Percentiles rank a stretch among this genome's conserved stretches.
Evolutionary conservation across 345 rosid species (phyloP).

Genomic region (Mallotus nudiflorus): DNA sequence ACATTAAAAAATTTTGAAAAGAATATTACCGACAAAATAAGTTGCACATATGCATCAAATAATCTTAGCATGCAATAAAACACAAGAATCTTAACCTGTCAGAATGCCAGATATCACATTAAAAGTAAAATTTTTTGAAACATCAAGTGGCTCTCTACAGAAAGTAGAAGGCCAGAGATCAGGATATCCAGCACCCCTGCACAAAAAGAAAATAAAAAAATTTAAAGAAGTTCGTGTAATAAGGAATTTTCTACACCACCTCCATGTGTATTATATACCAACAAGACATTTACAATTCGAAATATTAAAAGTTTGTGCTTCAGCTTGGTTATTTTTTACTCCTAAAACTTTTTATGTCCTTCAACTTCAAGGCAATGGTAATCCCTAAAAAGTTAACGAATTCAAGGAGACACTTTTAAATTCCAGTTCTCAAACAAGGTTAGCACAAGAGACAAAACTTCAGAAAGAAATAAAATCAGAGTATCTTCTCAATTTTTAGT

Average conservation of each 20-base stretch:
- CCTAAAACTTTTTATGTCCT: neutral
- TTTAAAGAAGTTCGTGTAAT: neutral
- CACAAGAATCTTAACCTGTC: constrained; percentile 45
- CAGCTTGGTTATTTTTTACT: neutral
- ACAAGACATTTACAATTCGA: neutral
- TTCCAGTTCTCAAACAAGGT: neutral
- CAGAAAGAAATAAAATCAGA: neutral
- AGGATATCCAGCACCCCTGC: constrained; percentile 94
- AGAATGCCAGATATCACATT: constrained; percentile 58
- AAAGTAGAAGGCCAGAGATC: constrained; percentile 88
- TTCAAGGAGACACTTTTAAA: neutral
- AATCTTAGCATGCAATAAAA: neutral
- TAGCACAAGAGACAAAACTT: neutral
- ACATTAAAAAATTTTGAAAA: neutral
- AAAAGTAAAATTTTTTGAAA: constrained; percentile 6
- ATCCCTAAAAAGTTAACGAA: neutral
- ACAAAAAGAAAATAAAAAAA: constrained; percentile 33
- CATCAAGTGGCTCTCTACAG: constrained; percentile 95
- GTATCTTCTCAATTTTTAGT: neutral
- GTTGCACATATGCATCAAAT: neutral
- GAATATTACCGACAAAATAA: neutral
- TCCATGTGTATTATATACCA: neutral
- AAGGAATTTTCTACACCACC: neutral
- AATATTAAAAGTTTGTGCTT: neutral
- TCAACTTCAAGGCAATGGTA: neutral